phyloP scores from a whole-genome alignment of 139 green algal genomes.

The Coccomyxa sp. region DNA sequence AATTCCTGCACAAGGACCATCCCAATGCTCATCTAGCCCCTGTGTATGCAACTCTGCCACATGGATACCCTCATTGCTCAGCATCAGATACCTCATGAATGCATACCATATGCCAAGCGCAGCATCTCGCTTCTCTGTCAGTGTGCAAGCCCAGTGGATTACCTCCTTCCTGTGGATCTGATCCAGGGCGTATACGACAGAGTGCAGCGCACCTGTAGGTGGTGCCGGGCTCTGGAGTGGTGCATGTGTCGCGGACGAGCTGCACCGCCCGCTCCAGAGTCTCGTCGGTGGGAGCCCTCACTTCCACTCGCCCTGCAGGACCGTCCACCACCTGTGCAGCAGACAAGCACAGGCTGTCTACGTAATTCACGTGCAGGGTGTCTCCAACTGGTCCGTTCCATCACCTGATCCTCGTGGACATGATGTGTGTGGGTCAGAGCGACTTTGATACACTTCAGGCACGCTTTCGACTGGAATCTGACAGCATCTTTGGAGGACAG shows the following conservation, averaged over 20 bases:
- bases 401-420: too few relatives aligned
- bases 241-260: constrained; percentile 10
- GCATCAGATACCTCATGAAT: not conserved
- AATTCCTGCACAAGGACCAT: constrained; percentile 1
- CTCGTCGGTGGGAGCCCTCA: constrained; percentile 32
- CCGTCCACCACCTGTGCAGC: constrained; percentile 7
- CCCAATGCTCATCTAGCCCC: not conserved
- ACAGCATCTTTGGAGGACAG: too few relatives aligned
- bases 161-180: not conserved
- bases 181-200: not conserved
- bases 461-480: too few relatives aligned
- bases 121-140: too few relatives aligned
- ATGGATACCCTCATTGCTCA: not conserved
- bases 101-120: not conserved
- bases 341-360: not conserved
- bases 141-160: too few relatives aligned
- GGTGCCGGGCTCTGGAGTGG: constrained; percentile 33
- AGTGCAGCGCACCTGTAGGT: constrained; percentile 30
- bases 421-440: too few relatives aligned
- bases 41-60: not conserved
- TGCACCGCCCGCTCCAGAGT: constrained; percentile 14
- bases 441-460: too few relatives aligned
- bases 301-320: constrained; percentile 7
- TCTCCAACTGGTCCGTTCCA: constrained; percentile 6
- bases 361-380: not conserved